phyloP scores from a whole-genome alignment of 2,329 filamentous ascomycete genomes.

The Dothideomycetes sp. region DNA sequence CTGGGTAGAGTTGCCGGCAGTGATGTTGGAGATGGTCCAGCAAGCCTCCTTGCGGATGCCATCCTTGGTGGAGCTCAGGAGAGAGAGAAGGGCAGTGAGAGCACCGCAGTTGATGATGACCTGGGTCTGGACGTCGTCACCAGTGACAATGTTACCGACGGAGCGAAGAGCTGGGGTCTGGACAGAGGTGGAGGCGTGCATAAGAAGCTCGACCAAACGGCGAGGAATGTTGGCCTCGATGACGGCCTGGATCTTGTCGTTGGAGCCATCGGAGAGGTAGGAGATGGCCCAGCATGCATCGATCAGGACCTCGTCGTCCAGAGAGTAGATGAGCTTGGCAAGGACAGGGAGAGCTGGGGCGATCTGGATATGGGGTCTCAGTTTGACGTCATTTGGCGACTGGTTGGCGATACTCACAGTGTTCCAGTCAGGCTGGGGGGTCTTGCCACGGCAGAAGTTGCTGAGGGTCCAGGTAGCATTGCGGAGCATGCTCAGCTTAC shows the following conservation, averaged over 20 bases:
- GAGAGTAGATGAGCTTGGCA: constrained; percentile 93
- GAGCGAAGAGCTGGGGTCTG: constrained; percentile 95
- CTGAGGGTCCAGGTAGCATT: constrained; percentile 98
- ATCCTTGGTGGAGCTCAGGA: constrained; percentile 94
- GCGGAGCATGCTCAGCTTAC: constrained; percentile 96
- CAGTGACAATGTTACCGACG: constrained; percentile 97
- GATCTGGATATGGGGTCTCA: constrained; percentile 50
- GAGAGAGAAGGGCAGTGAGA: constrained; percentile 79
- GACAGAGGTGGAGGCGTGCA: constrained; percentile 96
- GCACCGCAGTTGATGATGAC: constrained; percentile 98
- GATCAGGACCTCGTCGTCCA: constrained; percentile 96
- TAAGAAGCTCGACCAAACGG: constrained; percentile 88
- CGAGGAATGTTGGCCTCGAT: constrained; percentile 97
- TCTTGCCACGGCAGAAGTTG: constrained; percentile 99
- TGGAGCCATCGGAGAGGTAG: constrained; percentile 93
- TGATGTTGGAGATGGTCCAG: constrained; percentile 99
- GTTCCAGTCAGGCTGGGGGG: constrained; percentile 93
- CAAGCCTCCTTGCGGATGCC: constrained; percentile 98
- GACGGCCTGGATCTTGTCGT: constrained; percentile 98
- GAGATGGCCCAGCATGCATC: constrained; percentile 99
- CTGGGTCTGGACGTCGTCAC: constrained; percentile 96
- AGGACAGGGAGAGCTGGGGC: constrained; percentile 88
- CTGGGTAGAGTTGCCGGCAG: constrained; percentile 92
- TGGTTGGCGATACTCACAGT: constrained; percentile 53
- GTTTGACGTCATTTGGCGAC: constrained; percentile 5